phyloP scores from a whole-genome alignment of 2,329 filamentous ascomycete species.

The Sodiomyces alkalinus region DNA sequence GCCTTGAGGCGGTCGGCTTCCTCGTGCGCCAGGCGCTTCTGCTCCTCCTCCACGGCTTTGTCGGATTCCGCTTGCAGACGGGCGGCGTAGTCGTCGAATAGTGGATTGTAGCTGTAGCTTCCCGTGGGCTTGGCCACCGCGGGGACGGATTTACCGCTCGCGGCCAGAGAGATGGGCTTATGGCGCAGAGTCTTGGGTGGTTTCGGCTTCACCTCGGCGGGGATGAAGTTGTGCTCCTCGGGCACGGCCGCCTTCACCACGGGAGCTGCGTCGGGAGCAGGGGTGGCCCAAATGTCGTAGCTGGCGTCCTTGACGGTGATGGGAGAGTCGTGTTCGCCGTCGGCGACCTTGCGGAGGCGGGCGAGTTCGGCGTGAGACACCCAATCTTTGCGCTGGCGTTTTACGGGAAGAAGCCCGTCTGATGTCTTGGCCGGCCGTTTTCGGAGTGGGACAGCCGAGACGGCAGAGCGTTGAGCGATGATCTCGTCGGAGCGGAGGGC shows the following conservation, averaged over 20 bases:
- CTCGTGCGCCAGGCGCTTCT: slow-evolving; percentile 52
- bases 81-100: slow-evolving; percentile 71
- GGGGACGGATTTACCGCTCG: slow-evolving; percentile 63
- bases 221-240: slow-evolving; percentile 43
- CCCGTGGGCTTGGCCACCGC: slow-evolving; percentile 66
- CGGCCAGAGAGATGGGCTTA: slow-evolving; percentile 67
- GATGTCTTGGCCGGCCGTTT: slow-evolving; percentile 62
- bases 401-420: slow-evolving; percentile 58
- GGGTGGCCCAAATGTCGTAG: slow-evolving; percentile 65
- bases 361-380: slow-evolving; percentile 74
- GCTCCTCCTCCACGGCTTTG: slow-evolving; percentile 66
- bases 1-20: slow-evolving; percentile 51
- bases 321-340: slow-evolving; percentile 46
- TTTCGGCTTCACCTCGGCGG: slow-evolving; percentile 48
- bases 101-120: slow-evolving; percentile 85
- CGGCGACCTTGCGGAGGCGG: slow-evolving; percentile 63
- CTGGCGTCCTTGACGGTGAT: slow-evolving; percentile 43
- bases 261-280: slow-evolving; percentile 22
- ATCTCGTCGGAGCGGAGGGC: slow-evolving; percentile 84
- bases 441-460: slow-evolving; percentile 62
- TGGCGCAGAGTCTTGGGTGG: slow-evolving; percentile 62
- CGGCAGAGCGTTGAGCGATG: slow-evolving; percentile 64
- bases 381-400: slow-evolving; percentile 64
- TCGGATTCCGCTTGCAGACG: slow-evolving; percentile 60
- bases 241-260: slow-evolving; percentile 17